phyloP scores from a whole-genome alignment of 2,329 filamentous ascomycete species.

The Botrytis porri region DNA sequence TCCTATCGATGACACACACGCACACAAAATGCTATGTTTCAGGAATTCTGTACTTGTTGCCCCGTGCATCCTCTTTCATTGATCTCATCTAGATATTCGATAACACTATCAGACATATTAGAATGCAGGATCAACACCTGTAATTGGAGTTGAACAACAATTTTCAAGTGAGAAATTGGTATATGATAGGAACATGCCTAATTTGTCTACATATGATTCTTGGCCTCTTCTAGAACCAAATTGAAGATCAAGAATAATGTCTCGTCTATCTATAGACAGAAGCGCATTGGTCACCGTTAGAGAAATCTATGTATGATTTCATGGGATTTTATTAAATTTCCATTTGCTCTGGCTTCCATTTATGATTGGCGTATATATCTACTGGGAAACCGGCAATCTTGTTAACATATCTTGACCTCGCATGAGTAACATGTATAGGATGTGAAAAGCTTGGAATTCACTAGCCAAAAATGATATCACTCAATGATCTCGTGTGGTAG shows the following conservation, averaged over 20 bases:
- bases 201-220: too few species aligned
- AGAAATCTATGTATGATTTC: not conserved
- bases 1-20: not conserved
- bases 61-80: not conserved
- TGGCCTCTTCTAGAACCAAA: too few species aligned
- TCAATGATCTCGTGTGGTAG: not conserved
- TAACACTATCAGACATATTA: not conserved
- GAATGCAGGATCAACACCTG: not conserved
- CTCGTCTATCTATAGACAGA: not conserved
- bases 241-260: too few species aligned
- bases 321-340: not conserved
- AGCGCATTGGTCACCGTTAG: fast-evolving
- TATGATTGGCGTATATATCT: not conserved
- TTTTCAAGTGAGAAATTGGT: too few species aligned
- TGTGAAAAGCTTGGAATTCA: not conserved
- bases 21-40: not conserved
- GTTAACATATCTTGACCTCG: not conserved
- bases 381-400: not conserved
- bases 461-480: not conserved
- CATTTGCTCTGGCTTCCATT: not conserved
- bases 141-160: too few species aligned
- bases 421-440: not conserved
- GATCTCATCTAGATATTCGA: not conserved
- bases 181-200: too few species aligned
- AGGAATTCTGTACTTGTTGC: not conserved